Base-by-base conservation (phyloP, 805 yeast species). In the Starmerella sp. region DNA sequence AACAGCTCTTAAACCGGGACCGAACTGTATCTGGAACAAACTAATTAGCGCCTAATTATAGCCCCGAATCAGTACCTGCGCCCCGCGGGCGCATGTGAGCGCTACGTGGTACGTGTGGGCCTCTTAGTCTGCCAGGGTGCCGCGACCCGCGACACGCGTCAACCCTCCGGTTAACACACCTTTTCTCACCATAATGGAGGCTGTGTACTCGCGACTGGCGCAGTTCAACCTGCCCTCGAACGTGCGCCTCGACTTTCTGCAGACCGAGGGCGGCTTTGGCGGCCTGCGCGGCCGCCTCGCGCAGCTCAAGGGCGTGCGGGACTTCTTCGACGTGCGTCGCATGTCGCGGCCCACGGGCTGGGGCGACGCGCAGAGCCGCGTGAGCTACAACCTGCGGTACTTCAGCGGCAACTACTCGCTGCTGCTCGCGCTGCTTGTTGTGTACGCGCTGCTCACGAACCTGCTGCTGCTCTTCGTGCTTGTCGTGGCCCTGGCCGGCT, bases 381-480 rank as follows among this genome's bases (percentile, higher is more conserved):
- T 91, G 43, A 73, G 84, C 46, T 93, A 80, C 76, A 93, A 93
- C 71, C 73, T 93, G 69, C 81, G 86, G 47, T 85, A 91, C 73
- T 93, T 82, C 72, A 82, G 87, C 56, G 83, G 95, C 53, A 93
- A 93, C 73, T 93, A 93, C 71, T 77, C 82, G 54, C 72, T 84
- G 46, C 78, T 93, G 52, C 80, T 90, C 53, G 78, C 81, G 11
- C 69, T 83, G 54, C 78, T 93, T 60, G 81, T 86, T 55, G 73
- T 90, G 42, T 93, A 93, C 71, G 89, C 96, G 2, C 77, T 93
- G 62, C 73, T 93, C 64, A 89, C 97, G 53, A 93, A 93, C 72
- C 74, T 81, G 63, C 75, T 90, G 64, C 77, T 93, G 63, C 74
- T 93, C 65, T 87, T 93, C 70, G 97, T 93, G 44, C 77, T 91